These are phyloP conservation scores for Aspergillus egyptiacus DNA, from an alignment of 495 filamentous ascomycete genomes.

Conservation along the genomic window DNA sequence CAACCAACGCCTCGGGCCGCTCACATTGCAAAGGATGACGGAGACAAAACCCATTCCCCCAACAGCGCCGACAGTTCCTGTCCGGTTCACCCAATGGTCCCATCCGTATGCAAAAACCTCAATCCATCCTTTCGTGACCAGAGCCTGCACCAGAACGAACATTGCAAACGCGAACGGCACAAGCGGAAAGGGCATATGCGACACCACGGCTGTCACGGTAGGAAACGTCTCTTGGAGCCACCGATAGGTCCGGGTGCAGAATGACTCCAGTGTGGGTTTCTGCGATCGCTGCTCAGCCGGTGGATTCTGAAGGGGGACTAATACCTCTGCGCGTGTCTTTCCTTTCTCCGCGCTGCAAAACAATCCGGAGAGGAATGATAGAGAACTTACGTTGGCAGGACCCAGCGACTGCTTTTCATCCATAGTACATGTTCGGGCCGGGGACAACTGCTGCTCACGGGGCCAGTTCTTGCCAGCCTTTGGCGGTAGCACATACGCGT, in stretches of 20 bases:
- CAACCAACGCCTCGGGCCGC: background rate
- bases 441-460: background rate
- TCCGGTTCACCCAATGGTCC: constrained; percentile 10
- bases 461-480: too few species aligned
- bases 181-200: constrained; percentile 10
- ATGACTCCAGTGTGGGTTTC: background rate
- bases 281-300: background rate
- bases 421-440: background rate
- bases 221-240: constrained; percentile 9
- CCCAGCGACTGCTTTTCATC: background rate
- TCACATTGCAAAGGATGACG: constrained; percentile 10
- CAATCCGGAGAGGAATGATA: background rate
- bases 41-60: constrained; percentile 10
- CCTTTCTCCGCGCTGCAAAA: background rate
- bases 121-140: constrained; percentile 11
- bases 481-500: too few species aligned
- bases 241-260: background rate
- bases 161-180: constrained; percentile 10
- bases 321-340: background rate
- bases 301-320: background rate
- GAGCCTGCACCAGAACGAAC: constrained; percentile 9
- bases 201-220: constrained; percentile 1
- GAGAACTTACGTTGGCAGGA: background rate
- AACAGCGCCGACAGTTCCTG: constrained; percentile 3
- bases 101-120: constrained; percentile 12